Evolutionary conservation across 2,329 filamentous ascomycete genomes (phyloP).

Genomic region (Claviceps capensis): DNA sequence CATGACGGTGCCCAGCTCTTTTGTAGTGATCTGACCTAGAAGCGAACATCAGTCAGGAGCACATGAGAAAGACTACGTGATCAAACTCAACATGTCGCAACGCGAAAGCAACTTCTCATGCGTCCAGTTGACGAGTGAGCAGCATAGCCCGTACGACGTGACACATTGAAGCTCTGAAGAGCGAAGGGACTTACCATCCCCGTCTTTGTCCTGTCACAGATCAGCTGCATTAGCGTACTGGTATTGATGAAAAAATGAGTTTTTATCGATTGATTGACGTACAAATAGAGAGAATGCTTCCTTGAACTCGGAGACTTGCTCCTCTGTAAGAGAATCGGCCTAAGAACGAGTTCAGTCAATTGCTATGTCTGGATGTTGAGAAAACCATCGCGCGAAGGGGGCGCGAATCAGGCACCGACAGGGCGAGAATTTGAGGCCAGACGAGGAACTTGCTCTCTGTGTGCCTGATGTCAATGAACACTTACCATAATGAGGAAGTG

Average conservation of each 20-base stretch:
- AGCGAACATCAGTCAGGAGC: not conserved
- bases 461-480: not conserved
- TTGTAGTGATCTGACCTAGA: conserved; percentile 78
- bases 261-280: conserved; percentile 31
- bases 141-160: not conserved
- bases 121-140: not conserved
- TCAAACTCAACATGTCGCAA: not conserved
- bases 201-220: conserved; percentile 65
- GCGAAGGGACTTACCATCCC: conserved; percentile 56
- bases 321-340: conserved; percentile 98
- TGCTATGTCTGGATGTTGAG: conserved; percentile 1
- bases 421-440: conserved; percentile 1
- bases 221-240: conserved; percentile 1
- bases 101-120: not conserved
- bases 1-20: conserved; percentile 84
- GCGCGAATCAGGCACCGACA: not conserved
- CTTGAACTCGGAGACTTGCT: conserved; percentile 99
- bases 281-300: conserved; percentile 99
- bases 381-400: not conserved
- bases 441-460: not conserved
- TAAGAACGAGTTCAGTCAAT: conserved; percentile 26
- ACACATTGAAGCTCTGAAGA: too few species aligned
- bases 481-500: conserved; percentile 4
- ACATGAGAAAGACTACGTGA: not conserved
- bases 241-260: not conserved